Evolutionary conservation across 2,329 filamentous ascomycete genomes (phyloP).

Genomic region (Chaetothyriales sp.): DNA sequence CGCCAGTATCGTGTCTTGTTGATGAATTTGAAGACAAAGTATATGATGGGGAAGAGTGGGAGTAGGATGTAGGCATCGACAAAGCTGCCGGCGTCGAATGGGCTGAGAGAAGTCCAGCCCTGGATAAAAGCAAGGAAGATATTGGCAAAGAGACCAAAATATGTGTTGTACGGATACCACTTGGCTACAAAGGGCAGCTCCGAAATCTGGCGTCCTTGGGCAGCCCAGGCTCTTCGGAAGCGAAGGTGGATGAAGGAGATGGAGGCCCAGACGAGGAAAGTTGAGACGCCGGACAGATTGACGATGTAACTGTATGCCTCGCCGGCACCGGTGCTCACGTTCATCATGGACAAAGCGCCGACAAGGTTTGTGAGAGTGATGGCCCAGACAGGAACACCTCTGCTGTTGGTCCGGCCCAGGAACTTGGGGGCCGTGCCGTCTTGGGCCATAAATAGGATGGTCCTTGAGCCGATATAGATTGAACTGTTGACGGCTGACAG

Average conservation of each 20-base stretch:
- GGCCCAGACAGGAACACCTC: constrained; percentile 10
- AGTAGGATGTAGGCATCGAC: constrained; percentile 44
- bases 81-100: constrained; percentile 38
- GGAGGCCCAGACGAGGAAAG: constrained; percentile 17
- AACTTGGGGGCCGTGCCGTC: constrained; percentile 57
- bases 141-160: constrained; percentile 35
- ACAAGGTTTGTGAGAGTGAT: constrained; percentile 13
- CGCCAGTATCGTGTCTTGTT: constrained; percentile 46
- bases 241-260: constrained; percentile 31
- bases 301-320: constrained; percentile 13
- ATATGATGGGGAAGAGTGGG: constrained; percentile 48
- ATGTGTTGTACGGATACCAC: constrained; percentile 40
- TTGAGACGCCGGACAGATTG: constrained; percentile 11
- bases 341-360: constrained; percentile 13
- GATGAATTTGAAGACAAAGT: constrained; percentile 54
- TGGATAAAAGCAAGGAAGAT: constrained; percentile 39
- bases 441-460: constrained; percentile 62
- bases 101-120: constrained; percentile 40
- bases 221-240: constrained; percentile 27
- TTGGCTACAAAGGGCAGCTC: constrained; percentile 37
- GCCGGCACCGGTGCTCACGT: constrained; percentile 9
- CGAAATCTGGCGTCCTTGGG: constrained; percentile 24
- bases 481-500: constrained; percentile 60
- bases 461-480: constrained; percentile 59
- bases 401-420: constrained; percentile 53